Evolutionary conservation across 2,329 filamentous ascomycete species (phyloP), one percentile per base, ranked within the genome.

Genomic region (Apiospora arundinis): DNA sequence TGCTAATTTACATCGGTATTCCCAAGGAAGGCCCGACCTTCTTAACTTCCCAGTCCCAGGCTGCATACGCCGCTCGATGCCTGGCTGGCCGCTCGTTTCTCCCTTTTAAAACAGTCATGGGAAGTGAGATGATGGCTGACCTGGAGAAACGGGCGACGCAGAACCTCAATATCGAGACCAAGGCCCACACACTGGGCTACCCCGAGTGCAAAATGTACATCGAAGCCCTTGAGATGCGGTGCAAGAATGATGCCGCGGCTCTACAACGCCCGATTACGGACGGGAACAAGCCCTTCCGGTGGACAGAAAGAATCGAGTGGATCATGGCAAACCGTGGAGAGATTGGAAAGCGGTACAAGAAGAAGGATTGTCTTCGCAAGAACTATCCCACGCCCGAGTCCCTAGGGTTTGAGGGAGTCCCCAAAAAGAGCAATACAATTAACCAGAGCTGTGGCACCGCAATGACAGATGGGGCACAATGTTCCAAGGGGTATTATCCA

Each of bases 11-110:
- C 40, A 32, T 70, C 25, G 69, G 63, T 16, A 49, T 68, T 4
- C 46, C 69, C 16, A 72, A 69, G 21, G 25, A 16, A 4, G 42
- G 49, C 1, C 65, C 68, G 12, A 68, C 69, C 2, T 70, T 70
- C 37, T 65, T 69, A 1, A 40, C 68, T 16, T 7, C 49, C 6
- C 49, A 56, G 49, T 25, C 49, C 5, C 49, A 56, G 25, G 49
- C 49, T 3, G 49, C 49, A 1, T 56, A 21, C 2, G 49, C 49
- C 49, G 25, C 25, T 5, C 16, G 49, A 32, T 4, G 14, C 7
- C 6, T 56, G 2, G 49, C 49, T 0, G 49, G 25, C 14, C 18
- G 18, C 23, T 56, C 49, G 14, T 2, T 1, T 5, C 6, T 32
- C 2, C 25, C 49, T 0, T 28, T n/a, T 4, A 52, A 14, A 7